Evolutionary conservation across 306 rosid species (phyloP).

Genomic region (Canavalia gladiata): DNA sequence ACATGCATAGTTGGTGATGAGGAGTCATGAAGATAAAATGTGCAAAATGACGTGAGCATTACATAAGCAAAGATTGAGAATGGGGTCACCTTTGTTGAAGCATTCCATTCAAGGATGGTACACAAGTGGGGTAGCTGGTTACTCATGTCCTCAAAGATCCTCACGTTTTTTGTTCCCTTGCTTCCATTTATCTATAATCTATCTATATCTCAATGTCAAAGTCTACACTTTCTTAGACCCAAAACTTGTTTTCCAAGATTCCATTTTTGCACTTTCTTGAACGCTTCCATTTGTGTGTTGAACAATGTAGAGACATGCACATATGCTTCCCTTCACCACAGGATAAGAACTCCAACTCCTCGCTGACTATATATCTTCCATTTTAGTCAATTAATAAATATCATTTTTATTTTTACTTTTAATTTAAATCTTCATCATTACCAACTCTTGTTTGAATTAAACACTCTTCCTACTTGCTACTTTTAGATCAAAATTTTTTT

Average conservation of each 20-base stretch:
- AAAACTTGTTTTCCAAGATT: conserved; percentile 32
- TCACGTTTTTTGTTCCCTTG: conserved; percentile 20
- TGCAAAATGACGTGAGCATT: conserved; percentile 45
- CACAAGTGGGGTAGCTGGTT: conserved; percentile 27
- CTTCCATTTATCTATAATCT: neutral
- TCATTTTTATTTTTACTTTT: neutral
- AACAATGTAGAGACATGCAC: conserved; percentile 38
- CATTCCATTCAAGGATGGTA: conserved; percentile 48
- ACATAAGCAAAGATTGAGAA: conserved; percentile 34
- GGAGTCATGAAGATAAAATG: conserved; percentile 18
- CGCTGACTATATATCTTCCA: conserved; percentile 24
- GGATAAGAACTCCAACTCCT: conserved; percentile 56
- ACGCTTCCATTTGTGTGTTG: conserved; percentile 30
- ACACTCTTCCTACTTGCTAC: too few species aligned
- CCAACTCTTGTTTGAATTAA: conserved; percentile 12
- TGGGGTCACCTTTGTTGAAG: conserved; percentile 54
- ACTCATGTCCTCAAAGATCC: neutral
- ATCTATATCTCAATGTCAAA: conserved; percentile 8
- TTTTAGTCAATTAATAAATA: neutral
- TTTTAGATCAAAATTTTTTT: too few species aligned
- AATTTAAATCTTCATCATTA: neutral
- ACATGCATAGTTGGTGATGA: conserved; percentile 45
- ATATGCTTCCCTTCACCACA: conserved; percentile 21
- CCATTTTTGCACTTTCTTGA: conserved; percentile 41
- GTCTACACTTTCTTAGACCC: conserved; percentile 38